A percentile compares a stretch with the other conserved stretches of the same genome.
phyloP scores from a whole-genome alignment of 352 stramenopile species.

The Phytophthora ohioensis region DNA sequence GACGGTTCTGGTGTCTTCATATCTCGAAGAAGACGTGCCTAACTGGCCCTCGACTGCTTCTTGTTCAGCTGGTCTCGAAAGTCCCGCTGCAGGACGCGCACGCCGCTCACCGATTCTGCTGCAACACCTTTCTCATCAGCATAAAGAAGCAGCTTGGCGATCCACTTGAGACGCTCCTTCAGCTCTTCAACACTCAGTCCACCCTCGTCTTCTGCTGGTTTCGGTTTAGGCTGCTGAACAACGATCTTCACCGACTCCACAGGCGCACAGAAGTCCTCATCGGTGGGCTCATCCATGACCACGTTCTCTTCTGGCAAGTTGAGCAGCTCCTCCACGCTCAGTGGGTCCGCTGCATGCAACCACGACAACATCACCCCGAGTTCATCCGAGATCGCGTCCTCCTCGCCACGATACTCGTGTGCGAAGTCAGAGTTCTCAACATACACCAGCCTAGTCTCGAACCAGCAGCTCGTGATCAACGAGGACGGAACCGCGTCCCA shows the following conservation, averaged over 20 bases:
- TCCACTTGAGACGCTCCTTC: conserved; percentile 43
- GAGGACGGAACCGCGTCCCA: conserved; percentile 33
- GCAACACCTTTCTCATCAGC: conserved; percentile 32
- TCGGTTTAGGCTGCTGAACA: conserved; percentile 1
- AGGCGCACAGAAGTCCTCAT: conserved; percentile 39
- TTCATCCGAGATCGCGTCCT: conserved; percentile 33
- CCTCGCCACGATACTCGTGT: conserved; percentile 7
- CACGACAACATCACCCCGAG: conserved; percentile 36
- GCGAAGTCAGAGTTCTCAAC: not conserved
- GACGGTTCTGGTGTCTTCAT: not conserved
- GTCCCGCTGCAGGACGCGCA: conserved; percentile 40
- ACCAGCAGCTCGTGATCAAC: conserved; percentile 29
- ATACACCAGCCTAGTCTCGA: conserved; percentile 25
- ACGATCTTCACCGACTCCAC: conserved; percentile 18
- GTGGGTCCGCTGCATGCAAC: conserved; percentile 21
- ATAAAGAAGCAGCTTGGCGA: conserved; percentile 41
- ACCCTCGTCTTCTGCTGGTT: conserved; percentile 3
- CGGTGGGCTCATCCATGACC: conserved; percentile 38
- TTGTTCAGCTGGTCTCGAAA: conserved; percentile 39
- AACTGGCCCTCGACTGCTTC: conserved; percentile 18
- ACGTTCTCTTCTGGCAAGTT: conserved; percentile 39
- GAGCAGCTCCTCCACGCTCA: conserved; percentile 37
- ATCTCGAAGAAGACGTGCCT: not conserved
- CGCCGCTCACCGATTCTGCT: conserved; percentile 32
- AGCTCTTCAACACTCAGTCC: conserved; percentile 29